Base-by-base conservation (phyloP, 2,329 filamentous ascomycete species). In the Mariannaea elegans region DNA sequence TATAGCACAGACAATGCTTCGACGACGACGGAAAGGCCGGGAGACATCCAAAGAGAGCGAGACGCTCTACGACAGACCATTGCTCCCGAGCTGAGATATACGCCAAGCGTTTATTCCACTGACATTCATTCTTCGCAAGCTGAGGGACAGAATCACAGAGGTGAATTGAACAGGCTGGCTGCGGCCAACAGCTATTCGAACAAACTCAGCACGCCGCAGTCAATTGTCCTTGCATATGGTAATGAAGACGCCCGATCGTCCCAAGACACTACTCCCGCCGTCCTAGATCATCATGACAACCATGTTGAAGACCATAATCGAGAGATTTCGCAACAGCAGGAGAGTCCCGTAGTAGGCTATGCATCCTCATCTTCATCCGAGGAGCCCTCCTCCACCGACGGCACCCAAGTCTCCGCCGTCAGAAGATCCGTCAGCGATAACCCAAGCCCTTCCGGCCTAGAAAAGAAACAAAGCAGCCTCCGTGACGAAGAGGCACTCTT, bases 401-500 rank as follows among this genome's bases (percentile, higher is more conserved):
- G 58, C 2, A 56, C 68, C 1, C 46, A 69, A 2, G 72, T 73
- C 23, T 70, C 71, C 3, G 63, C 72, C 2, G 63, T 77, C 4
- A 76, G 71, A 48, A 3, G 61, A 19, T 51, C 61, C 2, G 51
- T 56, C 3, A 52, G 62, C 3, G 23, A 66, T 13, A 61, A 69
- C 8, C 67, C 67, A 58, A 0, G 38, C 38, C 38, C 38, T 12
- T 10, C 19, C 18, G 18, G 13, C 16, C 41, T 75, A 0, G 61
- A 68, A 23, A 72, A 64, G 21, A 68, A 65, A 16, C 67, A 62
- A n/a, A 73, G 68, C 1, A 27, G 24, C 9, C 57, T 59, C 2
- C 69, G 70, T 3, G 81, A 75, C 2, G 83, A 87, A 67, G 82
- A 86, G 21, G 82, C 86, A 18, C 63, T 87, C 0, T 82, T 86